Base-by-base conservation (phyloP, 176 grass and related monocot species). In the Oryza rufipogon region DNA sequence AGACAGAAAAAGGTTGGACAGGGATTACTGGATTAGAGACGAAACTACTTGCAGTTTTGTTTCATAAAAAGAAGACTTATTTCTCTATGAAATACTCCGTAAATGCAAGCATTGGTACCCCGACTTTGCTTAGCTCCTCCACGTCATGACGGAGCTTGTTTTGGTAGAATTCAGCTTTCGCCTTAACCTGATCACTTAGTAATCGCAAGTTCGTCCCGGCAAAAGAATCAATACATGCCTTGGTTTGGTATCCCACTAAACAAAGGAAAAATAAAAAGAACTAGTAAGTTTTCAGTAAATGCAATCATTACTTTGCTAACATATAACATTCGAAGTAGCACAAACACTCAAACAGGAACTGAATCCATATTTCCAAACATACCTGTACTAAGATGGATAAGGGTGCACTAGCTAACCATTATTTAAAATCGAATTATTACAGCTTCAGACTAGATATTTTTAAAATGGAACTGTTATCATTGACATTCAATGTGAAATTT, bases 171-270 rank as follows among this genome's bases (percentile, higher is more conserved):
- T 87, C 84, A 76, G 80, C 63, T 56, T 85, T 82, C 14, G 36
- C 83, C 4, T 0, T 20, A 8, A 89, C 85, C 70, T 94, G 89
- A 32, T 94, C 92, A 28, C 22, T 7, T 71, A 94, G 79, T 47
- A 84, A 81, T 44, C 11, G 20, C 7, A n/a, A 49, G 44, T 17
- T 89, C 22, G 56, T 72, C 73, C 92, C 85, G 0, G 2, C 64
- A 80, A 89, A 80, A 51, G 87, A 91, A 78, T 89, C 89, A 63
- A 32, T 68, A 86, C 65, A 91, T 85, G 78, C 87, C 84, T 91
- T 94, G 70, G 78, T 87, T 87, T 94, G 87, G 83, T 85, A 91
- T 51, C 92, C 89, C 89, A 94, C 92, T 94, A 25, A 75, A 71
- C 9, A 84, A 15, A 86, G 6, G 71, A 70, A 83, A 70, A 79